Base-by-base conservation (phyloP, 2,329 filamentous ascomycete genomes). In the Fonsecaea pedrosoi region DNA sequence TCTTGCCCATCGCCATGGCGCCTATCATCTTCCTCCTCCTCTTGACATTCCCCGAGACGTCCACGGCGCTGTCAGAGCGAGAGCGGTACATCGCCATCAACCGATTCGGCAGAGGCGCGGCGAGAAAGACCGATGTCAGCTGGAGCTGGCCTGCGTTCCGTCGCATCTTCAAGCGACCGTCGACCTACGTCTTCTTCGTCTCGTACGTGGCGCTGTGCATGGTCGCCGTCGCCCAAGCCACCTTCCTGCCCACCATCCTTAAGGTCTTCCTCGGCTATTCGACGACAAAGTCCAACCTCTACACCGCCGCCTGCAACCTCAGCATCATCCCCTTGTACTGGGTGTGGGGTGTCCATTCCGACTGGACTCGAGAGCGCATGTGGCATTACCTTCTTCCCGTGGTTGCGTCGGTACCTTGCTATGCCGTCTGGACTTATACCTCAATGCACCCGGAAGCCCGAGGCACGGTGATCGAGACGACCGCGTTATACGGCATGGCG, bases 351-450 rank as follows among this genome's bases (percentile, higher is more conserved):
- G 35, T 57, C 42, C 70, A 72, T 57, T 66, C 61, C 13, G 71
- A 74, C 60, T 70, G 66, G 66, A 71, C 69, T 15, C 56, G 65
- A 30, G 70, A 73, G 59, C 58, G 71, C 38, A 73, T 74, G 69
- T 71, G 69, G 70, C 70, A 74, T 56, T 73, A 67, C 48, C 34
- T 71, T 10, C 30, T 71, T n/a, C 70, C 68, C 1, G 58, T 68
- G 15, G 9, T 70, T n/a, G 63, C 35, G 4, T 63, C 62, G 8
- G 66, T 72, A 13, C 73, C 73, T 5, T 67, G 72, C 25, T 71
- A 69, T 40, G 70, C 66, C 18, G 60, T 72, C 34, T 73, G 70
- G 70, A 71, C 69, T 18, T 68, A 73, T 62, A 69, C 69, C n/a
- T 60, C 65, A 5, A 40, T 59, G 35, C 62, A 69, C 21, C 54